phyloP scores from a whole-genome alignment of 192 early-diverging fungal genomes.

The Coemansia sp. region DNA sequence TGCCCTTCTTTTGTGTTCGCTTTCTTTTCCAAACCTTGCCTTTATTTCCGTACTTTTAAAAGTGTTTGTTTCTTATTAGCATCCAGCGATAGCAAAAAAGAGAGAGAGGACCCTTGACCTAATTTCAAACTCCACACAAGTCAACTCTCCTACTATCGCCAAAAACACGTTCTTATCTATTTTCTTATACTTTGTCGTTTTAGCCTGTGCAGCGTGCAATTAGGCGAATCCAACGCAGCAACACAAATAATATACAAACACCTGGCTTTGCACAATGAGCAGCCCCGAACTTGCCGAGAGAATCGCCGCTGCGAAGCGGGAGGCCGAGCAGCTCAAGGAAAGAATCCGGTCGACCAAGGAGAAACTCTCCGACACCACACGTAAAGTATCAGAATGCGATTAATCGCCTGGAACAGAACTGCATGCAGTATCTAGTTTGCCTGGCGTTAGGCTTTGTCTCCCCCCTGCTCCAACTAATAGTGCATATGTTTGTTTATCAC shows the following conservation, averaged over 20 bases:
- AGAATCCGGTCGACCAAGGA: conserved; percentile 93
- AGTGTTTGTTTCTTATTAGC: conserved; percentile 1
- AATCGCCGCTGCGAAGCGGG: conserved; percentile 86
- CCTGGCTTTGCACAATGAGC: conserved; percentile 20
- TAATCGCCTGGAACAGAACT: too few species aligned
- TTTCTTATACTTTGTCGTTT: background rate
- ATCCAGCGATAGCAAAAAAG: background rate
- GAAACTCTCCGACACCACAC: conserved; percentile 91
- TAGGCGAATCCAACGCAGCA: conserved; percentile 1
- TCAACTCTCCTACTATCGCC: background rate
- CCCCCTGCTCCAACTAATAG: background rate
- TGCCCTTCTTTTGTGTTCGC: background rate
- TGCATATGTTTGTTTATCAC: background rate
- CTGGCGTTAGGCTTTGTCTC: background rate
- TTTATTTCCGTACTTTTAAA: background rate
- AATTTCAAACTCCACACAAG: conserved; percentile 9
- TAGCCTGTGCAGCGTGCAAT: background rate
- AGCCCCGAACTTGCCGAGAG: conserved; percentile 81
- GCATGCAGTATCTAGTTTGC: background rate
- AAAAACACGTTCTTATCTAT: background rate
- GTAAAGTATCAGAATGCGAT: conserved; percentile 62
- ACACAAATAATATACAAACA: background rate
- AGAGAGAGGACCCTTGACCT: background rate
- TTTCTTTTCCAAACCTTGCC: conserved; percentile 7
- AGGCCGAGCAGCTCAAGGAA: conserved; percentile 95